These are phyloP conservation scores for Parachlorella kessleri DNA, from an alignment of 139 green algal species.

Conservation along the genomic window DNA sequence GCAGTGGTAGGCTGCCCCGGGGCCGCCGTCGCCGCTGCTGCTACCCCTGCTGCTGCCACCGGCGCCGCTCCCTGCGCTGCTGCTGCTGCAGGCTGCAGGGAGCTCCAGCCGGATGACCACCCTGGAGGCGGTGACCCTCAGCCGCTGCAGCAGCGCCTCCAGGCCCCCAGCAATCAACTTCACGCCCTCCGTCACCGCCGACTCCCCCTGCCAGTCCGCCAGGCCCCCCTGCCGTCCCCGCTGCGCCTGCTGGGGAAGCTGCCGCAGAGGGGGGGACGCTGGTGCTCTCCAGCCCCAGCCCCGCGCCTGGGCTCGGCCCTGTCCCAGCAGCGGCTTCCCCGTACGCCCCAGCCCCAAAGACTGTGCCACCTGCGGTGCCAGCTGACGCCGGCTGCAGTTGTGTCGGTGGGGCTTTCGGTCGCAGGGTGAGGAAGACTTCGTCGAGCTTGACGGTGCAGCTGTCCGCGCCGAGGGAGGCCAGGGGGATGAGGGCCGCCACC, in stretches of 20 bases:
- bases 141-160: slow-evolving; percentile 63
- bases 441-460: slow-evolving; percentile 45
- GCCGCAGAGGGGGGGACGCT: too few species aligned
- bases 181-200: slow-evolving; percentile 53
- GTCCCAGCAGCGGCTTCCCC: too few species aligned
- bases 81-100: neutral
- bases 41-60: neutral
- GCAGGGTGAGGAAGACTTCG: slow-evolving; percentile 61
- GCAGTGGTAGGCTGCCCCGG: neutral
- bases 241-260: too few species aligned
- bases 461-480: slow-evolving; percentile 35
- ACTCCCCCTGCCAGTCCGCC: neutral
- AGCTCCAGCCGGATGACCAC: slow-evolving; percentile 45
- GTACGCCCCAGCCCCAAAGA: too few species aligned
- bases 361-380: neutral
- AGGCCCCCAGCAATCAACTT: slow-evolving; percentile 60
- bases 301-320: too few species aligned
- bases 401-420: slow-evolving; percentile 2
- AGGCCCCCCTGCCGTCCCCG: too few species aligned
- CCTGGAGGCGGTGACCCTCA: slow-evolving; percentile 43
- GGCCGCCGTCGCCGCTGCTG: neutral
- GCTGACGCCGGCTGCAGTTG: neutral
- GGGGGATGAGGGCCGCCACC: slow-evolving; percentile 48
- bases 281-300: too few species aligned
- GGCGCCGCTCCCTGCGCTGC: neutral